Conservation (phyloP, 305 asterid genomes). For the Fraxinus baroniana region DNA sequence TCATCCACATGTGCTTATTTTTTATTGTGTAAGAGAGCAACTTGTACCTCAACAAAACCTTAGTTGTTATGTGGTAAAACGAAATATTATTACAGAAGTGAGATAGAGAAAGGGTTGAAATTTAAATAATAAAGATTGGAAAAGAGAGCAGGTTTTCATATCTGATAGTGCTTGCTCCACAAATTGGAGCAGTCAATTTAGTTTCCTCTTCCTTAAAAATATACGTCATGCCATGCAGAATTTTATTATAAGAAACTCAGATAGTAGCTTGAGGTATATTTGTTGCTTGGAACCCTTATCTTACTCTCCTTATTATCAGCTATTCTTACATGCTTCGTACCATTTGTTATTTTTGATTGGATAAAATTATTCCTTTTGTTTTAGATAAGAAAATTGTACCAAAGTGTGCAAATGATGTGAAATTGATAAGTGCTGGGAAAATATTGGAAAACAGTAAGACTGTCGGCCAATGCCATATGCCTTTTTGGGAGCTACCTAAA, state of each 20-base stretch:
- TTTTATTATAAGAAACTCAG: neutral
- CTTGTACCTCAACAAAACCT: neutral
- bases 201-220: neutral
- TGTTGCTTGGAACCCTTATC: neutral
- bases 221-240: neutral
- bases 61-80: neutral
- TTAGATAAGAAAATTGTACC: slow-evolving; percentile 80
- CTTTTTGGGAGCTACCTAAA: slow-evolving; percentile 71
- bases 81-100: neutral
- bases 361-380: slow-evolving; percentile 14
- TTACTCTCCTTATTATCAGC: neutral
- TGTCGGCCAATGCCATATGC: slow-evolving; percentile 85
- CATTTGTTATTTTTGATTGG: slow-evolving; percentile 18
- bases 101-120: neutral
- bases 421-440: slow-evolving; percentile 80
- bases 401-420: slow-evolving; percentile 75
- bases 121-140: neutral
- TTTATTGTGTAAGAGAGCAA: neutral
- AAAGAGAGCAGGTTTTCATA: neutral
- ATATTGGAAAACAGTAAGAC: slow-evolving; percentile 82
- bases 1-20: neutral
- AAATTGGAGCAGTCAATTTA: neutral
- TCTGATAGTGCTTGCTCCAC: neutral
- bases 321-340: slow-evolving; percentile 2
- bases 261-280: neutral